phyloP scores from a whole-genome alignment of 371 early-diverging fungal species.

The Mycotypha africana region DNA sequence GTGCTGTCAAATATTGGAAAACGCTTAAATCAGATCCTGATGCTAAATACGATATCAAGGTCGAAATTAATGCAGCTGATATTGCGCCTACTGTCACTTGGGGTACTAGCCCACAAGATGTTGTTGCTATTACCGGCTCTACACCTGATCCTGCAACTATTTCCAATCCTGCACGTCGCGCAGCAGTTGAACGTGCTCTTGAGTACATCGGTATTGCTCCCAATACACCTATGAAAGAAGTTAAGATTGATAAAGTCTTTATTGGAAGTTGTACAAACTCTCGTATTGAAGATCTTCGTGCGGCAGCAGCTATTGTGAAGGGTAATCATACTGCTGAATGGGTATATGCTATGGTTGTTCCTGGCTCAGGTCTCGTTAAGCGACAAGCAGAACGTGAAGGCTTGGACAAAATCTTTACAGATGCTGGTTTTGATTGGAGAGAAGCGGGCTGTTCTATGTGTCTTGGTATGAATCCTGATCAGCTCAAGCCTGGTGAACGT shows the following conservation, averaged over 20 bases:
- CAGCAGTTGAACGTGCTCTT: constrained; percentile 52
- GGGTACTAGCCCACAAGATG: constrained; percentile 70
- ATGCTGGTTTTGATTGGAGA: constrained; percentile 71
- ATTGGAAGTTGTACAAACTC: constrained; percentile 72
- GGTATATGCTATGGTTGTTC: constrained; percentile 68
- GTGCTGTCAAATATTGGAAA: constrained; percentile 62
- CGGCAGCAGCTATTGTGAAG: constrained; percentile 57
- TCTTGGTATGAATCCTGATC: constrained; percentile 72
- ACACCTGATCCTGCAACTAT: constrained; percentile 52
- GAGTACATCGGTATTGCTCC: constrained; percentile 65
- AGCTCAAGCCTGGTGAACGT: constrained; percentile 59
- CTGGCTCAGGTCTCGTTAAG: constrained; percentile 68
- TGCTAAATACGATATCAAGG: constrained; percentile 56
- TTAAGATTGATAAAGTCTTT: constrained; percentile 63
- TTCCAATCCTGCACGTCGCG: constrained; percentile 37
- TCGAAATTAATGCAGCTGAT: constrained; percentile 51
- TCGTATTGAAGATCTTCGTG: constrained; percentile 69
- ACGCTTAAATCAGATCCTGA: constrained; percentile 53
- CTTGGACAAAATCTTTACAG: constrained; percentile 56
- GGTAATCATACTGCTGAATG: constrained; percentile 56
- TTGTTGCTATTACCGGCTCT: constrained; percentile 52
- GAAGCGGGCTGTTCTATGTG: constrained; percentile 76
- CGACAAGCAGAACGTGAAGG: constrained; percentile 67
- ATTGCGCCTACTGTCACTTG: constrained; percentile 64
- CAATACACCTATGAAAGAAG: constrained; percentile 51